Conservation (phyloP, 192 early-diverging fungal species). For the Coemansia sp. region DNA sequence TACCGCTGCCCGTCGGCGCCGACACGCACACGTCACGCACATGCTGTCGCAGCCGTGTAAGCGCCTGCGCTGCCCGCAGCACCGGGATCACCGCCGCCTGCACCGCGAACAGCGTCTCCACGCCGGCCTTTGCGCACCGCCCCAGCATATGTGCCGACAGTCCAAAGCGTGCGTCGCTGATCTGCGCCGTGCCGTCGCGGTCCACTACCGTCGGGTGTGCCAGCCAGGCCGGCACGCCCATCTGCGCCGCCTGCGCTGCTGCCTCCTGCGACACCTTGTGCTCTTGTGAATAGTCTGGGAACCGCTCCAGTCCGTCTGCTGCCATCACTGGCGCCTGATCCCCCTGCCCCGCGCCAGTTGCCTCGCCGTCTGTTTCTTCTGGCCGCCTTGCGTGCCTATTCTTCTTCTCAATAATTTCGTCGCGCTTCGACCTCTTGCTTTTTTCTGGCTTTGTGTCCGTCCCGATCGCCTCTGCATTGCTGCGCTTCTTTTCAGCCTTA, state of each 20-base stretch:
- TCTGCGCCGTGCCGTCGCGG: slow-evolving; percentile 51
- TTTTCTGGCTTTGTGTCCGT: background rate
- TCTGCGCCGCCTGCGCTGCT: slow-evolving; percentile 27
- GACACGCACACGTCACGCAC: slow-evolving; percentile 91
- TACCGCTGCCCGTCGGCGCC: slow-evolving; percentile 92
- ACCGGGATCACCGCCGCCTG: slow-evolving; percentile 83
- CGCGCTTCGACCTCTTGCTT: background rate
- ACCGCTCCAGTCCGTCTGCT: slow-evolving; percentile 27
- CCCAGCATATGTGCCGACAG: slow-evolving; percentile 63
- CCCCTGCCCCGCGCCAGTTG: no score
- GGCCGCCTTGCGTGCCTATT: background rate
- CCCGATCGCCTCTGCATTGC: background rate
- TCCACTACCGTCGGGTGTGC: slow-evolving; percentile 72
- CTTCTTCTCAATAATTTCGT: slow-evolving; percentile 6
- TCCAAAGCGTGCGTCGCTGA: slow-evolving; percentile 52
- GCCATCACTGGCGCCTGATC: background rate
- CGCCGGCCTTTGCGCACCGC: slow-evolving; percentile 59
- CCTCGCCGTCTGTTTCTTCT: background rate
- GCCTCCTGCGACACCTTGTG: slow-evolving; percentile 16
- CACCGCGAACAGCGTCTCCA: slow-evolving; percentile 80
- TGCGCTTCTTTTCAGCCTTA: background rate
- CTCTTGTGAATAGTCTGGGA: slow-evolving; percentile 50
- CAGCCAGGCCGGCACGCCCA: slow-evolving; percentile 89
- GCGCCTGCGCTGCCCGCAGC: slow-evolving; percentile 62
- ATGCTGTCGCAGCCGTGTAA: slow-evolving; percentile 65